phyloP scores from a whole-genome alignment of 2,329 filamentous ascomycete species.

The Zymoseptoria passerinii region DNA sequence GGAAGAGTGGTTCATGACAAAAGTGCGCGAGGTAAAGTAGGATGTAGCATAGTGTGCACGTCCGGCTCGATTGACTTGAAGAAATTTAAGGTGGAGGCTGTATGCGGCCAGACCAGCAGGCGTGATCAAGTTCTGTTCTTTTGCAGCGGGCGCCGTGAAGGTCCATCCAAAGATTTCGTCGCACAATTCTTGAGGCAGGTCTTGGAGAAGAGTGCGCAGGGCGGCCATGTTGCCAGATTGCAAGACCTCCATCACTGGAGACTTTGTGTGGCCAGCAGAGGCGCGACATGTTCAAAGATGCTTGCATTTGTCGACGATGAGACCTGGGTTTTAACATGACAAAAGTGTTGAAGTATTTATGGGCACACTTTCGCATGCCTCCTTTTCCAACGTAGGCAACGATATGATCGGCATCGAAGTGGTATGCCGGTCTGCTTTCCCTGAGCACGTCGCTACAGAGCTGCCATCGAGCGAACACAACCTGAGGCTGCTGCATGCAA shows the following conservation, averaged over 20 bases:
- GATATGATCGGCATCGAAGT: too few species aligned
- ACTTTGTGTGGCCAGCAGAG: neutral
- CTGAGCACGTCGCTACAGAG: too few species aligned
- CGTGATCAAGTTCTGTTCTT: neutral
- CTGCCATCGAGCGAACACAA: too few species aligned
- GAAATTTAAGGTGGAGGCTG: neutral
- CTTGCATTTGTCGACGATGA: neutral
- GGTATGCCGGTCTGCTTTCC: too few species aligned
- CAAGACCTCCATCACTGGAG: neutral
- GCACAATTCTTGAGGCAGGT: neutral
- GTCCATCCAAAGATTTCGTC: slow-evolving; percentile 1
- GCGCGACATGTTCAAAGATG: neutral
- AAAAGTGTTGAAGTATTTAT: too few species aligned
- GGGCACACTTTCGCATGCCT: too few species aligned
- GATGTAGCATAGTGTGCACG: neutral
- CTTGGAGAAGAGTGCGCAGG: neutral
- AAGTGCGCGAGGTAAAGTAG: neutral
- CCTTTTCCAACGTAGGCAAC: too few species aligned
- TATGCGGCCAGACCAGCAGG: neutral
- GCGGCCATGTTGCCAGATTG: neutral
- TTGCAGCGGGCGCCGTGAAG: neutral
- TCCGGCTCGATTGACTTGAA: neutral
- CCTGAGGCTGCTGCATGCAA: too few species aligned
- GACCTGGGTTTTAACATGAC: too few species aligned
- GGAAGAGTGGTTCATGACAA: neutral